phyloP scores from a whole-genome alignment of 257 asterid genomes.

The Nemophila menziesii region DNA sequence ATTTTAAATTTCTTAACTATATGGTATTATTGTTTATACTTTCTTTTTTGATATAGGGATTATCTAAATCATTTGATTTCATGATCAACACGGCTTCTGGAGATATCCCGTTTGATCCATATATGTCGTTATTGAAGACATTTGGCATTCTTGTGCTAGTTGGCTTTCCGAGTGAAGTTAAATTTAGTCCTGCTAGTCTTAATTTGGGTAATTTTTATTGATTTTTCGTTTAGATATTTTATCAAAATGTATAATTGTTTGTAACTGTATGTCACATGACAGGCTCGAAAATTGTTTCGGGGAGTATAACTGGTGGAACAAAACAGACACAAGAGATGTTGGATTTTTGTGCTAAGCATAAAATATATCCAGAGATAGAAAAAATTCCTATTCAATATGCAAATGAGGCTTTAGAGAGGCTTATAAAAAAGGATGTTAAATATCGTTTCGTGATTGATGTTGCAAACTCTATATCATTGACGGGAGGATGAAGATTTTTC shows the following conservation, averaged over 20 bases:
- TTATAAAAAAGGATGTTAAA: constrained; percentile 70
- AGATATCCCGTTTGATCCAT: constrained; percentile 49
- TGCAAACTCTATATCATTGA: constrained; percentile 53
- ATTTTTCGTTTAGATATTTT: background rate
- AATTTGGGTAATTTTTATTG: constrained; percentile 27
- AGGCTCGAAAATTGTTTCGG: constrained; percentile 54
- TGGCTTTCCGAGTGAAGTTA: constrained; percentile 77
- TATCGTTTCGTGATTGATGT: constrained; percentile 85
- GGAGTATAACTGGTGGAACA: constrained; percentile 78
- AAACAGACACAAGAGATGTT: constrained; percentile 73
- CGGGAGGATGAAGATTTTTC: background rate
- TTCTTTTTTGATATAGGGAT: constrained; percentile 37
- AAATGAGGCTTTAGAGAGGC: constrained; percentile 71
- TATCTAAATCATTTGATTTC: constrained; percentile 56
- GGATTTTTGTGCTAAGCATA: constrained; percentile 73
- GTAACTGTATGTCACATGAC: constrained; percentile 1
- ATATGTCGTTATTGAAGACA: constrained; percentile 53
- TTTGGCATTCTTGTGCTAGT: constrained; percentile 63
- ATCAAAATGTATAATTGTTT: background rate
- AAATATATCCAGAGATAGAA: constrained; percentile 74
- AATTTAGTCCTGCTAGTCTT: constrained; percentile 39
- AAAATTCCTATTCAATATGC: constrained; percentile 51
- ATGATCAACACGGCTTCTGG: constrained; percentile 72
- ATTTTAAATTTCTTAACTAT: background rate
- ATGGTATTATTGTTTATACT: constrained; percentile 1